Base-by-base conservation (phyloP, 2,329 filamentous ascomycete genomes). In the Rhinocladiella mackenziei region DNA sequence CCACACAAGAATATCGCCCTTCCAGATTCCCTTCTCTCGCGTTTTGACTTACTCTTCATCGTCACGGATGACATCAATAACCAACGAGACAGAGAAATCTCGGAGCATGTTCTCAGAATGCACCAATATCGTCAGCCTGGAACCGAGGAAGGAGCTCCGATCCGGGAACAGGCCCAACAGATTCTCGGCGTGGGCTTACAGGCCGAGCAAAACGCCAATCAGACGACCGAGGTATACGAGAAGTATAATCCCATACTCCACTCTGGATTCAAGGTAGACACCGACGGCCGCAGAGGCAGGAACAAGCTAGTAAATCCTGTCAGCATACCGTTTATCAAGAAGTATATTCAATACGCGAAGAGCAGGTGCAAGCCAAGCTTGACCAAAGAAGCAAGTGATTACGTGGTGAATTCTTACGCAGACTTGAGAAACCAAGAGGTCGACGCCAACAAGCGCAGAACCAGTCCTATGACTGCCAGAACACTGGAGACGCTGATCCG, bases 21-120 rank as follows among this genome's bases (percentile, higher is more conserved):
- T 9, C 92, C 92, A 0, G 92, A 98, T 65, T 98, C 92, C 2
- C 79, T 98, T 0, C 76, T 98, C 5, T 97, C 92, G 4, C 92
- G 92, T 86, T 98, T 98, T 65, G 92, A 98, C 81, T 75, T 98
- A 58, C 75, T 98, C 2, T 98, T 98, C 61, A 85, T 98, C 34
- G 89, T 98, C 32, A 98, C 92, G 1, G 92, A 98, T 64, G 92
- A 98, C 60, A 97, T 98, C 53, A 91, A 98, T 60, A 92, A 98
- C 62, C 81, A 86, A 2, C 78, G 88, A 38, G 92, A 98, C 66
- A 78, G 92, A 35, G 83, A 89, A 61, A 80, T 98, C 9, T 97
- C 91, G 0, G 92, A 98, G 67, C 92, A 98, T 60, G 92, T 98
- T 44, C 75, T 98, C 22, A 86, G 91, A 45, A 97, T 97, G 89